Percentiles rank a stretch among this genome's conserved stretches.
These are phyloP conservation scores for Rhododendron simsii DNA, from an alignment of 148 eudicot genomes.

Conservation along the genomic window DNA sequence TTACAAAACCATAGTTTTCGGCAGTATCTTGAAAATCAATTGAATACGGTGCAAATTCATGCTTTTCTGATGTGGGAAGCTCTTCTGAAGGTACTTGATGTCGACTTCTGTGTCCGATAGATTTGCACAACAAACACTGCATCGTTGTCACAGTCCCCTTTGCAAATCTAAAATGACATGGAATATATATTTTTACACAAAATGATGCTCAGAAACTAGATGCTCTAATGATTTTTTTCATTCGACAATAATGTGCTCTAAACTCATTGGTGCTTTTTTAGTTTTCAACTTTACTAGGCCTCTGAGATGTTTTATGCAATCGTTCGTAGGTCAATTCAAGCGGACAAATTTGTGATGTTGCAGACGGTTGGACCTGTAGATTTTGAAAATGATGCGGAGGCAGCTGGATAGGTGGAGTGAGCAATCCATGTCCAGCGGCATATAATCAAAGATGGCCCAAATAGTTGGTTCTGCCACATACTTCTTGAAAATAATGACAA, in stretches of 20 bases:
- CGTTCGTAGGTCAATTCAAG: slow-evolving; percentile 87
- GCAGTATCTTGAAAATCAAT: too few relatives aligned
- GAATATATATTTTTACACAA: neutral
- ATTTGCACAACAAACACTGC: too few relatives aligned
- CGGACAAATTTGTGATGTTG: slow-evolving; percentile 91
- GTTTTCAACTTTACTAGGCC: neutral
- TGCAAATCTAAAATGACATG: too few relatives aligned
- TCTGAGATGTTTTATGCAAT: neutral
- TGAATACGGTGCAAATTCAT: too few relatives aligned
- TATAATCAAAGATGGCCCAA: slow-evolving; percentile 82
- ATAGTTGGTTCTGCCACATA: slow-evolving; percentile 78
- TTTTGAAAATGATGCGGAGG: slow-evolving; percentile 87
- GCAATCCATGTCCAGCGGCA: slow-evolving; percentile 80
- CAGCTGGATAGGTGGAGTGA: slow-evolving; percentile 99
- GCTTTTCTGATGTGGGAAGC: too few relatives aligned
- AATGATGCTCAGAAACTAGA: neutral
- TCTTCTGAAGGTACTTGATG: too few relatives aligned
- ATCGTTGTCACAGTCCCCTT: too few relatives aligned
- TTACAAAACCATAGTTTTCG: too few relatives aligned
- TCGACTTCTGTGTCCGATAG: too few relatives aligned
- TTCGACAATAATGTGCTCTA: neutral
- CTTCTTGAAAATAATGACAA: slow-evolving; percentile 5
- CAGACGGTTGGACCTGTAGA: slow-evolving; percentile 85
- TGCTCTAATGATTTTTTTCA: neutral
- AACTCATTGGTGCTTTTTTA: too few relatives aligned